A percentile compares a stretch with the other conserved stretches of the same genome.
These are phyloP conservation scores for Candida boleticola DNA, from an alignment of 805 yeast genomes.

Conservation along the genomic window DNA sequence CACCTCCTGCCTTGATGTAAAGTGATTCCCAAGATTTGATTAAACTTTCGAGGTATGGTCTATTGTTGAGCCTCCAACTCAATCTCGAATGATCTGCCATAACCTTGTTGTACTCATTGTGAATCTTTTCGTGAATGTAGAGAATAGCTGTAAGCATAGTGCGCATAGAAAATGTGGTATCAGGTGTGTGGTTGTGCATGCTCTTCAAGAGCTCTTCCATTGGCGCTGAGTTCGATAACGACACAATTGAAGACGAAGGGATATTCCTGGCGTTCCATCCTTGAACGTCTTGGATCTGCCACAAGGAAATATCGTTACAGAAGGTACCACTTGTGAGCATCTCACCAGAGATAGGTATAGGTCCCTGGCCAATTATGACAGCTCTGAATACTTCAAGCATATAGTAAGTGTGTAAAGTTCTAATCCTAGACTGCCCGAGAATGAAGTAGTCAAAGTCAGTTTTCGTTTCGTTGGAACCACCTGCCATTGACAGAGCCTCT, in stretches of 20 bases:
- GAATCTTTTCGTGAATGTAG: constrained; percentile 66
- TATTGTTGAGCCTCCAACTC: constrained; percentile 61
- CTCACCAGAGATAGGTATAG: constrained; percentile 22
- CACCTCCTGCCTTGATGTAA: constrained; percentile 63
- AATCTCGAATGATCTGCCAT: constrained; percentile 17
- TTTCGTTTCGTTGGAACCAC: not conserved
- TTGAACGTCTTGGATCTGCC: constrained; percentile 46
- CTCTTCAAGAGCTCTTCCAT: constrained; percentile 46
- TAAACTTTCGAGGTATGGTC: constrained; percentile 57
- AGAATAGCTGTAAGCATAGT: constrained; percentile 56
- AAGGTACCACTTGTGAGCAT: constrained; percentile 53
- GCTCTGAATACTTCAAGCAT: constrained; percentile 49
- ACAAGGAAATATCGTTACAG: constrained; percentile 56
- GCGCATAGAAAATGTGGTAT: constrained; percentile 42
- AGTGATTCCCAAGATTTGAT: constrained; percentile 67
- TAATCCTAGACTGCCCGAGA: constrained; percentile 52
- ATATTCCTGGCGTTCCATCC: constrained; percentile 47
- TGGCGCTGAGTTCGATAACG: constrained; percentile 54
- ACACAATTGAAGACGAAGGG: constrained; percentile 37
- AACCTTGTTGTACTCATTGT: constrained; percentile 41
- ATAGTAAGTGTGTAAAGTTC: constrained; percentile 52
- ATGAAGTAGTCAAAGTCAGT: constrained; percentile 46
- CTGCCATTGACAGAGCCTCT: not conserved
- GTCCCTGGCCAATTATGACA: constrained; percentile 39
- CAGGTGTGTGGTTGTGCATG: constrained; percentile 38